Percentiles rank a stretch among this genome's conserved stretches.
phyloP scores from a whole-genome alignment of 148 eudicot genomes.

The Arbutus unedo region DNA sequence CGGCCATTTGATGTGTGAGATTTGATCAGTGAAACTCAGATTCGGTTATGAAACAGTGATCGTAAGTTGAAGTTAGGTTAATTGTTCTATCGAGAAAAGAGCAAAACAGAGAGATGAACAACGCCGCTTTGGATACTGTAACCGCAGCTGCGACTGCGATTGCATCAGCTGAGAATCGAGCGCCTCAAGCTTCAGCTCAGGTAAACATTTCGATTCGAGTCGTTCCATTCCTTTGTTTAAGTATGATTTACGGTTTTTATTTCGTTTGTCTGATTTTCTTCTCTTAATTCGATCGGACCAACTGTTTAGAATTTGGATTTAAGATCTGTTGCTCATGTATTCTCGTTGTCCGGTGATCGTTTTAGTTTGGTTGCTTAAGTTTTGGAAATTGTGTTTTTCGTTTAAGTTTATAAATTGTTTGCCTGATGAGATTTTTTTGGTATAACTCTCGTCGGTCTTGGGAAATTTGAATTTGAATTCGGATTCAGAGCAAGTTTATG shows the following conservation, averaged over 20 bases:
- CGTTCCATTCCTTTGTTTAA: neutral
- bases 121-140: conserved; percentile 61
- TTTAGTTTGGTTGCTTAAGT: neutral
- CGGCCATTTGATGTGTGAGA: neutral
- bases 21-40: neutral
- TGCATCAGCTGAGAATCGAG: conserved; percentile 67
- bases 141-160: conserved; percentile 93
- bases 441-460: neutral
- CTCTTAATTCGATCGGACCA: neutral
- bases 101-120: conserved; percentile 35
- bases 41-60: neutral
- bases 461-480: conserved; percentile 7
- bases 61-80: conserved; percentile 1
- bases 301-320: neutral
- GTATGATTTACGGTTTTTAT: neutral
- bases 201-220: conserved; percentile 24
- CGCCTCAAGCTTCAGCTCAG: conserved; percentile 50
- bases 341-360: neutral
- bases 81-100: neutral
- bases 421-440: neutral
- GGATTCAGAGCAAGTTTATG: neutral
- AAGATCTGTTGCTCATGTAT: conserved; percentile 6
- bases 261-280: neutral
- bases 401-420: neutral
- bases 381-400: neutral